These are phyloP conservation scores for Spatholobus suberectus DNA, from an alignment of 306 rosid species.

Conservation along the genomic window DNA sequence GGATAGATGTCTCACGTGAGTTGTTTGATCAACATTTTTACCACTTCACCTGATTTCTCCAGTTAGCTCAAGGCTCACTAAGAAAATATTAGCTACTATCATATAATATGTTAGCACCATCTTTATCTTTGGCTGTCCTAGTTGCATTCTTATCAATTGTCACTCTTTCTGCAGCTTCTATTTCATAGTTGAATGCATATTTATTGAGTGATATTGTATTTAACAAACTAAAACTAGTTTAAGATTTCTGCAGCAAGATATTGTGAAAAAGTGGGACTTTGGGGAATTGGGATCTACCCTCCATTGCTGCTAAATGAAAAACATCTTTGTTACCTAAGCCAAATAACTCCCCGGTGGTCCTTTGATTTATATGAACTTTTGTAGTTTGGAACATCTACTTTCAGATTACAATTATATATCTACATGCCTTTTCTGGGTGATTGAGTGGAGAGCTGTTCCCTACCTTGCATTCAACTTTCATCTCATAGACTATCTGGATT, in stretches of 20 bases:
- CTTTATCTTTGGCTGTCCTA: background rate
- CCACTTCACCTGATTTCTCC: conserved; percentile 4
- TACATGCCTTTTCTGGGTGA: background rate
- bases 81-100: background rate
- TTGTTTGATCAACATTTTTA: conserved; percentile 1
- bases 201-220: conserved; percentile 4
- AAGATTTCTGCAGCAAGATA: conserved; percentile 26
- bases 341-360: conserved; percentile 2
- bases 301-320: background rate
- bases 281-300: background rate
- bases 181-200: conserved; percentile 17
- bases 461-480: conserved; percentile 6
- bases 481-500: background rate
- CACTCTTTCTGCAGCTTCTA: background rate
- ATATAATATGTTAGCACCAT: background rate
- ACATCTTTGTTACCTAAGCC: background rate
- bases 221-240: conserved; percentile 7
- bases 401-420: conserved; percentile 15
- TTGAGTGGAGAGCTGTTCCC: background rate
- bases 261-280: conserved; percentile 12
- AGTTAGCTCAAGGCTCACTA: background rate
- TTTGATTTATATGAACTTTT: conserved; percentile 1
- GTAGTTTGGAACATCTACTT: conserved; percentile 17
- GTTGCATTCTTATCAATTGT: conserved; percentile 18
- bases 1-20: background rate